Percentiles rank a stretch among this genome's conserved stretches.
Evolutionary conservation across 768 basidiomycete species (phyloP).

Genomic region (Calvatia gigantea): DNA sequence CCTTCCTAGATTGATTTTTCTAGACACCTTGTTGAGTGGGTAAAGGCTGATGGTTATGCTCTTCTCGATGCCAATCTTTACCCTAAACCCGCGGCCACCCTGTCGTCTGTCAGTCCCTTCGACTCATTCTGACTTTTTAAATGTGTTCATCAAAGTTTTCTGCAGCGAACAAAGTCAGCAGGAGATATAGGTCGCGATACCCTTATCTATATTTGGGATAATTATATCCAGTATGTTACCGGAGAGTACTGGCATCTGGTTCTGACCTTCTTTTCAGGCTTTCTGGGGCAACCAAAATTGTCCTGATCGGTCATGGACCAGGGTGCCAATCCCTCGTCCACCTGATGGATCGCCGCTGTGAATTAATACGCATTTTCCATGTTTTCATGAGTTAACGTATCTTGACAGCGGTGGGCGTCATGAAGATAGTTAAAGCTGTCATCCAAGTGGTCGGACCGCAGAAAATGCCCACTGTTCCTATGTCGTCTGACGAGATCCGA

Average conservation of each 20-base stretch:
- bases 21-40: conserved; percentile 77
- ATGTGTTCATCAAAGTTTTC: background rate
- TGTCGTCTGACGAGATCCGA: conserved; percentile 51
- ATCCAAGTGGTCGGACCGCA: conserved; percentile 76
- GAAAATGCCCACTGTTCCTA: conserved; percentile 50
- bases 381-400: background rate
- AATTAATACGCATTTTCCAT: conserved; percentile 15
- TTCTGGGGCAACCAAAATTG: conserved; percentile 64
- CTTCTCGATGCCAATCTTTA: conserved; percentile 87
- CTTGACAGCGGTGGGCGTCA: conserved; percentile 42
- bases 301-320: conserved; percentile 86
- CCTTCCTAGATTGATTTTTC: conserved; percentile 77
- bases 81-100: conserved; percentile 43
- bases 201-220: conserved; percentile 91
- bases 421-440: conserved; percentile 63
- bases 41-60: conserved; percentile 59
- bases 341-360: conserved; percentile 70
- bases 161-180: conserved; percentile 36
- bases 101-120: background rate
- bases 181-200: conserved; percentile 54
- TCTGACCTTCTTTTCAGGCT: conserved; percentile 42
- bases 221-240: conserved; percentile 72
- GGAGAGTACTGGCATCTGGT: background rate
- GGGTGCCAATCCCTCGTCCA: conserved; percentile 77
- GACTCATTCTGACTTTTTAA: background rate